A percentile compares a stretch with the other conserved stretches of the same genome.
Evolutionary conservation across 2,329 filamentous ascomycete species (phyloP).

Genomic region (Penicillium italicum): DNA sequence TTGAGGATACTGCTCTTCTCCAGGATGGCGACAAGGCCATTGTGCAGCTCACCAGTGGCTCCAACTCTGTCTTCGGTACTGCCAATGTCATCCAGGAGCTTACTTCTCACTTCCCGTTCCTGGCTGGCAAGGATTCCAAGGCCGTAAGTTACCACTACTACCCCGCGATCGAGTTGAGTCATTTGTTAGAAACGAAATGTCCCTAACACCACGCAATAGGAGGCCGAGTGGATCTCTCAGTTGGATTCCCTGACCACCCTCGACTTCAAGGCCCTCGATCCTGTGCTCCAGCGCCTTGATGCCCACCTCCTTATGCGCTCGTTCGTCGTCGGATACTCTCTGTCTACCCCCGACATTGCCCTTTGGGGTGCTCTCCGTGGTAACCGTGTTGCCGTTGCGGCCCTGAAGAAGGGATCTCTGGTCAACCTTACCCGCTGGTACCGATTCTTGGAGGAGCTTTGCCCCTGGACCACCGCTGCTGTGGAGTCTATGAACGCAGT

Average conservation of each 20-base stretch:
- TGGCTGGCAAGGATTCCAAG: constrained; percentile 37
- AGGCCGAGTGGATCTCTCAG: constrained; percentile 56
- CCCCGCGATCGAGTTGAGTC: neutral
- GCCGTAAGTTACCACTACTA: constrained; percentile 23
- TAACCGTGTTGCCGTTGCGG: constrained; percentile 79
- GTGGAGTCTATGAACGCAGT: constrained; percentile 67
- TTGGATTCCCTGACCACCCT: constrained; percentile 51
- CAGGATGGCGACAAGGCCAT: constrained; percentile 35
- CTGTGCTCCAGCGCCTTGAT: constrained; percentile 71
- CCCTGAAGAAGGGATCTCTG: constrained; percentile 73
- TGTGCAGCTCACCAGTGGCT: constrained; percentile 31
- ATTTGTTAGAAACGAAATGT: neutral
- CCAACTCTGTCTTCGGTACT: constrained; percentile 32
- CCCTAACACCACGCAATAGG: constrained; percentile 20
- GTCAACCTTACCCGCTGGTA: constrained; percentile 84
- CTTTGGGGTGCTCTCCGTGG: constrained; percentile 79
- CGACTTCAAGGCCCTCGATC: constrained; percentile 81
- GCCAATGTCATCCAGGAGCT: constrained; percentile 34
- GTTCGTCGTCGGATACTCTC: constrained; percentile 75
- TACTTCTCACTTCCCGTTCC: constrained; percentile 34
- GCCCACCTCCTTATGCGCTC: constrained; percentile 83
- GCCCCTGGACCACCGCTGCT: constrained; percentile 70
- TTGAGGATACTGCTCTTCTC: constrained; percentile 38
- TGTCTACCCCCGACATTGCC: constrained; percentile 73
- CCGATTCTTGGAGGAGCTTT: constrained; percentile 73